Conservation (phyloP, 2,329 filamentous ascomycete species). For the Fusarium sterilihyphosum region DNA sequence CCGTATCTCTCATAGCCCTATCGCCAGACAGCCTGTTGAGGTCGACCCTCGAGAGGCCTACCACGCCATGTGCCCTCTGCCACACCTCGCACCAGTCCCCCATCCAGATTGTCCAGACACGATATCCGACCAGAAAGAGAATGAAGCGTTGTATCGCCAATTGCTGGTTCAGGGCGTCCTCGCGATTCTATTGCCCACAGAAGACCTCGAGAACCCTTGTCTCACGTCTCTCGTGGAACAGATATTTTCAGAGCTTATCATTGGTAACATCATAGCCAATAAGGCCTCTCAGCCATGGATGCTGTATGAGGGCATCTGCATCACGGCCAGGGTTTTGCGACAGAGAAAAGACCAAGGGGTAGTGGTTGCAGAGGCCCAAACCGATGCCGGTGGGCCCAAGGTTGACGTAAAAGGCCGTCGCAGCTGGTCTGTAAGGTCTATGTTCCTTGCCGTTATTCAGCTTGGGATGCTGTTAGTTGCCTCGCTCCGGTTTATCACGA, state of each 20-base stretch:
- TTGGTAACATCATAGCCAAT: conserved; percentile 82
- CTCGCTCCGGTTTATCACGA: conserved; percentile 71
- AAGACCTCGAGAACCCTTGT: conserved; percentile 89
- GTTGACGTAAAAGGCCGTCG: conserved; percentile 26
- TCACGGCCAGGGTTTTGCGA: conserved; percentile 62
- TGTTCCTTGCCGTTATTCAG: conserved; percentile 68
- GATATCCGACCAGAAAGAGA: conserved; percentile 71
- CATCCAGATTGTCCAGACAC: conserved; percentile 60
- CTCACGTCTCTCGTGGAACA: conserved; percentile 85
- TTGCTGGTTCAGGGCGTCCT: conserved; percentile 85
- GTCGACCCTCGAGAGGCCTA: conserved; percentile 76
- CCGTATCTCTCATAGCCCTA: conserved; percentile 70
- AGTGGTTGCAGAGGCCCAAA: conserved; percentile 23
- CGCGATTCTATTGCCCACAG: conserved; percentile 86
- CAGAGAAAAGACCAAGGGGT: conserved; percentile 43
- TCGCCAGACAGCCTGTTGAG: conserved; percentile 67
- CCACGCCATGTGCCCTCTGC: conserved; percentile 84
- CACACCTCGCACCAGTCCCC: conserved; percentile 82
- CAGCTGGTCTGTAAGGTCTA: conserved; percentile 54
- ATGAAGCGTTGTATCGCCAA: conserved; percentile 86
- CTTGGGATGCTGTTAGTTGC: conserved; percentile 66
- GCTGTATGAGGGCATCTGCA: conserved; percentile 84
- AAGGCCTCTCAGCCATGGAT: conserved; percentile 90
- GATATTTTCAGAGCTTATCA: conserved; percentile 88
- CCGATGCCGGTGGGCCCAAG: conserved; percentile 12